Evolutionary conservation across 2,329 filamentous ascomycete species (phyloP).

Genomic region (Hypoxylon sp.): DNA sequence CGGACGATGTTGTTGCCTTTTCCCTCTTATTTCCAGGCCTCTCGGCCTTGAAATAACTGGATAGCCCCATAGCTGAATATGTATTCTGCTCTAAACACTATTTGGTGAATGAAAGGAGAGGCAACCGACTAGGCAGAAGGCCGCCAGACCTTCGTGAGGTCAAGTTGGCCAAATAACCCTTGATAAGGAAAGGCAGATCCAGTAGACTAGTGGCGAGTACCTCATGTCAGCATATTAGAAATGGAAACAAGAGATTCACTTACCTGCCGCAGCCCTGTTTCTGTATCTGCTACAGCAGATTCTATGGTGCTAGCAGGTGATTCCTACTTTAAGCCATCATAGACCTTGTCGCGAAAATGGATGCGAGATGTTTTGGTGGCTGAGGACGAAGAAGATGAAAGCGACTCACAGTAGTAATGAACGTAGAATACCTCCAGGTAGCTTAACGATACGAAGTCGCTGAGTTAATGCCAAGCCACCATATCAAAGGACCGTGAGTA

Average conservation of each 20-base stretch:
- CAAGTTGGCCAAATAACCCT: background rate
- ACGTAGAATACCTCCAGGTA: background rate
- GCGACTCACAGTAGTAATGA: conserved; percentile 17
- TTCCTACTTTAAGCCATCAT: background rate
- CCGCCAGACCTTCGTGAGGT: background rate
- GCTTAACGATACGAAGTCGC: background rate
- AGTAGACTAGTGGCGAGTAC: background rate
- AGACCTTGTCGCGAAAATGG: background rate
- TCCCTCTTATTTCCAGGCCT: conserved; percentile 57
- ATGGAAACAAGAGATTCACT: background rate
- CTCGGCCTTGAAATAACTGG: conserved; percentile 73
- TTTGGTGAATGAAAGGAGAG: background rate
- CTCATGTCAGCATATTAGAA: background rate
- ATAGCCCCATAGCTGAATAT: conserved; percentile 68
- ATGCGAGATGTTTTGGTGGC: background rate
- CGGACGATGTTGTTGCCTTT: conserved; percentile 40
- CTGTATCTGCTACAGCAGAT: conserved; percentile 4
- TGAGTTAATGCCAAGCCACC: conserved; percentile 11
- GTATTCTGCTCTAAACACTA: background rate
- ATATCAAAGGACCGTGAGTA: background rate
- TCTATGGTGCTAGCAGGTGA: background rate
- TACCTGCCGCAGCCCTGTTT: background rate
- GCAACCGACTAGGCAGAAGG: background rate
- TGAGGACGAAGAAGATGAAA: conserved; percentile 1
- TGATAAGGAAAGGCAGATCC: background rate